phyloP scores from a whole-genome alignment of 2,329 filamentous ascomycete species.

The Neofusicoccum sp. region DNA sequence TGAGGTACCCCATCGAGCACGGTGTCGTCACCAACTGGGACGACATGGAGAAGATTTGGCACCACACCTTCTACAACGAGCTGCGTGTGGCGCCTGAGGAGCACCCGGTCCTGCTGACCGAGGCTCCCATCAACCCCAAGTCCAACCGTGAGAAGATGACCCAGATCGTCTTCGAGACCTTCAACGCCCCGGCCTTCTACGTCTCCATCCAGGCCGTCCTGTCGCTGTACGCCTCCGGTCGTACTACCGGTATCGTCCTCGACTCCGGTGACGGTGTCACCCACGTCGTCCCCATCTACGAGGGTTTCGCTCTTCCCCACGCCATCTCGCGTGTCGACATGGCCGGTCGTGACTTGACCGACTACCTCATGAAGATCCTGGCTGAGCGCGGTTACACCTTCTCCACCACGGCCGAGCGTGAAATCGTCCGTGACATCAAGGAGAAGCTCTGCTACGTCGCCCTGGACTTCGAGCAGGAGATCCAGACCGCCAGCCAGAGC shows the following conservation, averaged over 20 bases:
- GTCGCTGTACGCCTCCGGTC: slow-evolving; percentile 98
- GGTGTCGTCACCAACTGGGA: slow-evolving; percentile 99
- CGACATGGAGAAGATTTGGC: slow-evolving; percentile 99
- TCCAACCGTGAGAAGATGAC: slow-evolving; percentile 99
- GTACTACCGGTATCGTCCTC: slow-evolving; percentile 99
- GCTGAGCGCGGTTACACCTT: slow-evolving; percentile 99
- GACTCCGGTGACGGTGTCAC: slow-evolving; percentile 99
- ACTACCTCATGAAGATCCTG: slow-evolving; percentile 99
- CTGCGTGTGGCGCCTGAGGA: slow-evolving; percentile 99
- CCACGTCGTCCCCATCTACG: slow-evolving; percentile 99
- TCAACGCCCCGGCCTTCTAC: slow-evolving; percentile 99
- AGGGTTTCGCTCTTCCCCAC: slow-evolving; percentile 99
- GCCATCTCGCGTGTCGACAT: slow-evolving; percentile 99
- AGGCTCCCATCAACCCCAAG: slow-evolving; percentile 99
- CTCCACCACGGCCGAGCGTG: slow-evolving; percentile 99
- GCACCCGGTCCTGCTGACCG: slow-evolving; percentile 98
- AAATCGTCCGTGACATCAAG: slow-evolving; percentile 99
- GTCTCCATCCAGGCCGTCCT: slow-evolving; percentile 99
- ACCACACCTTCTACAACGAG: slow-evolving; percentile 99
- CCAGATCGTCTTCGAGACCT: slow-evolving; percentile 99
- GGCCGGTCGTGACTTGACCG: slow-evolving; percentile 99
- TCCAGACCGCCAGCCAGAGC: slow-evolving; percentile 98
- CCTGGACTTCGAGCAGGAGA: slow-evolving; percentile 99
- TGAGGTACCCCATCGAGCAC: slow-evolving; percentile 99
- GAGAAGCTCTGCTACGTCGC: slow-evolving; percentile 99